Evolutionary conservation across 2,329 filamentous ascomycete genomes (phyloP).

Genomic region (Fusarium drepaniforme): DNA sequence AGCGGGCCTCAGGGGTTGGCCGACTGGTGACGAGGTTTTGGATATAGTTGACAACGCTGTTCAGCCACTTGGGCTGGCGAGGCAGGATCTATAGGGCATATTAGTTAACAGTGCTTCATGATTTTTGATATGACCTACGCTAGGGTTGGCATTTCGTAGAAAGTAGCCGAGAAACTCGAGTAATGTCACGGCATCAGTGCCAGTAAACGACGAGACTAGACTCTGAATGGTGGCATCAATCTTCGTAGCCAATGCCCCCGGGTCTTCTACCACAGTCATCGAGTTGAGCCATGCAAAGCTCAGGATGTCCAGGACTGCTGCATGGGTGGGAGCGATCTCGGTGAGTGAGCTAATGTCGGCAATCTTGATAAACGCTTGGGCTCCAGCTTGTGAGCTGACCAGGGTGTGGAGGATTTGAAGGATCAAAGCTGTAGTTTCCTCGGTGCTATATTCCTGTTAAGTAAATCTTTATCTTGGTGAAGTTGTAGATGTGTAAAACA

Average conservation of each 20-base stretch:
- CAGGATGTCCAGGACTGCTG: slow-evolving; percentile 67
- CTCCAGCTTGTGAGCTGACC: slow-evolving; percentile 64
- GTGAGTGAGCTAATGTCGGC: slow-evolving; percentile 67
- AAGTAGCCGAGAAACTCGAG: slow-evolving; percentile 68
- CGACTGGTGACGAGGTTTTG: slow-evolving; percentile 65
- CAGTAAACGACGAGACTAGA: slow-evolving; percentile 66
- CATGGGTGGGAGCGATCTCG: slow-evolving; percentile 67
- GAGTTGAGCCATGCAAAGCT: slow-evolving; percentile 68
- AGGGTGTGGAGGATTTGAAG: slow-evolving; percentile 70
- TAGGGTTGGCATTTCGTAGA: slow-evolving; percentile 61
- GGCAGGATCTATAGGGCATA: slow-evolving; percentile 58
- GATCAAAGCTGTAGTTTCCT: slow-evolving; percentile 64
- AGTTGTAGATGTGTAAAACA: slow-evolving; percentile 8
- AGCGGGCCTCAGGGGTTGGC: slow-evolving; percentile 66
- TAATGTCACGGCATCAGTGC: slow-evolving; percentile 71
- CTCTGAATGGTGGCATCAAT: slow-evolving; percentile 62
- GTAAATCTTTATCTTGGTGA: neutral
- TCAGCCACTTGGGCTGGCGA: slow-evolving; percentile 66
- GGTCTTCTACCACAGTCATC: slow-evolving; percentile 49
- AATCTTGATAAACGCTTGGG: slow-evolving; percentile 59
- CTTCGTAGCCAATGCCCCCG: slow-evolving; percentile 48
- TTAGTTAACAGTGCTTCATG: slow-evolving; percentile 13
- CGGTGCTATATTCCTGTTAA: slow-evolving; percentile 57
- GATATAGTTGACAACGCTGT: slow-evolving; percentile 60
- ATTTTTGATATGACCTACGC: slow-evolving; percentile 53